Evolutionary conservation across 192 early-diverging fungal species (phyloP), one percentile per base, ranked within the genome.

Genomic region (Dimargaris xerosporica): DNA sequence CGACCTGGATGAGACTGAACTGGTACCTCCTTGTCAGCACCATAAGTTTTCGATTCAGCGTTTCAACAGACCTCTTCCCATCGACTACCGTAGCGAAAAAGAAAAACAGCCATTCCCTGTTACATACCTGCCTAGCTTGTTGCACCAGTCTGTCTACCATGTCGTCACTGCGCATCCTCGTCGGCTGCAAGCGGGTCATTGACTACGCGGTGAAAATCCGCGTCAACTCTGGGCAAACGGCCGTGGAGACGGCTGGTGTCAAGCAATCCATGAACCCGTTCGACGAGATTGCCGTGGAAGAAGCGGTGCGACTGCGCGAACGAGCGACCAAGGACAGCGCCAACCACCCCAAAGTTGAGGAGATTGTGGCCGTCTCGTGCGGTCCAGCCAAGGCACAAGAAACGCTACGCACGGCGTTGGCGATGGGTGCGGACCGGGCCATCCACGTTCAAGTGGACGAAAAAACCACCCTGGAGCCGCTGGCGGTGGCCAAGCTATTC

Each of bases 211-310:
- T 96, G 81, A 99, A 99, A 79, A 87, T 96, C 74, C 90, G 94
- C 59, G 94, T 99, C 41, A 88, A 89, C 69, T 80, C 84, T 58
- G 82, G 86, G 28, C 87, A 88, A 67, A 81, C 82, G 6, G 87
- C 80, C 64, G 91, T 99, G 68, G 96, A 96, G 73, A 91, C 88
- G 26, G 78, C 78, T 44, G 90, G 87, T 69, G 84, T 96, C 63
- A 96, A 95, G 82, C 96, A 99, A 82, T 89, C 87, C 66, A 91
- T 99, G 88, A 99, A 99, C 75, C 96, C 96, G 45, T 99, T 99
- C 74, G 94, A 96, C 72, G 96, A 99, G 69, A 99, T 99, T 70
- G 96, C 93, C n/a, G 76, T 96, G 15, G 94, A 99, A 70, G 90
- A 94, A 71, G 96, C 96, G 44, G 80, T 99, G 51, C 80, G 85